Conservation (phyloP, 768 basidiomycete genomes). For the Guyanaporus albipodus region DNA sequence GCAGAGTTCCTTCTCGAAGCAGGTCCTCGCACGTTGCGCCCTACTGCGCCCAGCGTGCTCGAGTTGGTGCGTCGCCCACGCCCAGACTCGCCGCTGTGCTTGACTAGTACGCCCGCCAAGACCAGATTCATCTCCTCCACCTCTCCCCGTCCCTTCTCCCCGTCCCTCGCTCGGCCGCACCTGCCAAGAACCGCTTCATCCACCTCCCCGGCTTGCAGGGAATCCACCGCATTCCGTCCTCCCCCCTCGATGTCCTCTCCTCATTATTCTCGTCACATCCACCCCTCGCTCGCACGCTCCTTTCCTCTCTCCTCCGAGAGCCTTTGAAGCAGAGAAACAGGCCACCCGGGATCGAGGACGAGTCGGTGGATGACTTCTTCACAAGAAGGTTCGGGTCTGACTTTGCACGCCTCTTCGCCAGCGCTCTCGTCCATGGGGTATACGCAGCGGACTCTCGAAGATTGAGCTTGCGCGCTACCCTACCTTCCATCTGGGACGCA, state of each 20-base stretch:
- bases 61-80: conserved; percentile 58
- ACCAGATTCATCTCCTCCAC: conserved; percentile 72
- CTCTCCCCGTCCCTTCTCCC: conserved; percentile 59
- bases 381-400: conserved; percentile 64
- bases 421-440: conserved; percentile 85
- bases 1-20: conserved; percentile 66
- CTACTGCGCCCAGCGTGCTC: conserved; percentile 66
- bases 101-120: conserved; percentile 16
- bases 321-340: conserved; percentile 48
- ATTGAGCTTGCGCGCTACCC: conserved; percentile 73
- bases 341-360: conserved; percentile 49
- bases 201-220: conserved; percentile 50
- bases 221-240: conserved; percentile 49
- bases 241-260: conserved; percentile 33
- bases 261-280: conserved; percentile 32
- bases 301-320: conserved; percentile 57
- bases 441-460: conserved; percentile 81
- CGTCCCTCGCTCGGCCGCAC: conserved; percentile 60
- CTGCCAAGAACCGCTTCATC: conserved; percentile 76
- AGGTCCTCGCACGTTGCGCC: conserved; percentile 84
- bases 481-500: conserved; percentile 68
- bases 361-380: conserved; percentile 78
- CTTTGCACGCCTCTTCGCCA: conserved; percentile 74
- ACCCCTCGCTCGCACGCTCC: conserved; percentile 41
- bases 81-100: conserved; percentile 3